These are phyloP conservation scores for Neurospora sublineolata DNA, from an alignment of 495 filamentous ascomycete genomes.

Conservation along the genomic window DNA sequence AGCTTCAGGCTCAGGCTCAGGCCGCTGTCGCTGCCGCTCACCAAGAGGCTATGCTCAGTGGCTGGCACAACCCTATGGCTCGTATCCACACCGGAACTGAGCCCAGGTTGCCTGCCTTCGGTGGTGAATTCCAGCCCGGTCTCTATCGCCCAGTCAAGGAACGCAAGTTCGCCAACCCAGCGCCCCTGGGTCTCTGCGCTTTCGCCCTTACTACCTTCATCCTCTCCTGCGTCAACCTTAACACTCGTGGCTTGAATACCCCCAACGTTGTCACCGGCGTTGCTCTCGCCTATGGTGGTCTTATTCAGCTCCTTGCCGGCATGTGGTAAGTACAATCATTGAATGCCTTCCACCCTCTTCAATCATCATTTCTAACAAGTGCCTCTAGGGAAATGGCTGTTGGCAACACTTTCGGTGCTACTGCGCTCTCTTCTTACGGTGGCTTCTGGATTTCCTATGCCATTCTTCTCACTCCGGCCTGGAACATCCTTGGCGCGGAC, in stretches of 20 bases:
- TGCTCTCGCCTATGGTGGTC: slow-evolving; percentile 73
- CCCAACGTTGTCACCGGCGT: slow-evolving; percentile 62
- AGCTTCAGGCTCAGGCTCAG: neutral
- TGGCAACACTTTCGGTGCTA: slow-evolving; percentile 96
- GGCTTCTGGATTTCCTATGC: slow-evolving; percentile 94
- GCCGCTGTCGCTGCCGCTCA: slow-evolving; percentile 5
- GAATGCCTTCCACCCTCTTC: neutral
- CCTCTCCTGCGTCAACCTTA: slow-evolving; percentile 73
- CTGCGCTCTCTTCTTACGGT: slow-evolving; percentile 89
- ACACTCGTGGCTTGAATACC: slow-evolving; percentile 42
- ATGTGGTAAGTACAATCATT: slow-evolving; percentile 73
- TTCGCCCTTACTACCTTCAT: slow-evolving; percentile 97
- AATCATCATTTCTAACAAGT: neutral
- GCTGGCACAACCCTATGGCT: slow-evolving; percentile 58
- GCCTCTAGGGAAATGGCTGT: slow-evolving; percentile 85
- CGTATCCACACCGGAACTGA: slow-evolving; percentile 54
- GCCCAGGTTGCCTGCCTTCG: slow-evolving; percentile 64
- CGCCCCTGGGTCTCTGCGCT: slow-evolving; percentile 73
- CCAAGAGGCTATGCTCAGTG: slow-evolving; percentile 26
- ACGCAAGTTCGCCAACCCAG: slow-evolving; percentile 81
- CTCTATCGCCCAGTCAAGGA: slow-evolving; percentile 63
- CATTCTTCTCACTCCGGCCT: slow-evolving; percentile 68
- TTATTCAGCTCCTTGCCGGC: slow-evolving; percentile 86
- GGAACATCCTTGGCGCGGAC: slow-evolving; percentile 48
- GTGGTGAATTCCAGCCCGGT: slow-evolving; percentile 94